A percentile compares a stretch with the other conserved stretches of the same genome.
Evolutionary conservation across 2,329 filamentous ascomycete species (phyloP).

Genomic region (Neopestalotiopsis sp.): DNA sequence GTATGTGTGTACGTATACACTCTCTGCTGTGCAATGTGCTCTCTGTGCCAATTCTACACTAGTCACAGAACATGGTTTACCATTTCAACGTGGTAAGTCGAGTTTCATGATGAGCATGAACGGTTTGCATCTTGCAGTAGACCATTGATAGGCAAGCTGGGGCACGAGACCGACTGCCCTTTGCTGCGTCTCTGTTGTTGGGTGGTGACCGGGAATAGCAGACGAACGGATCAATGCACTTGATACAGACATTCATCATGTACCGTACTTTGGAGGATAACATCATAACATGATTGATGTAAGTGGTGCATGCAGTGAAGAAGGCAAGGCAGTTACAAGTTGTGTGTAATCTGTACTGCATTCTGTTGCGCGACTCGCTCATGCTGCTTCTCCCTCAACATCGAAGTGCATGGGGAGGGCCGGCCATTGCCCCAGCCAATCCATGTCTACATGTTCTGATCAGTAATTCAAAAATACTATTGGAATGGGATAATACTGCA

Average conservation of each 20-base stretch:
- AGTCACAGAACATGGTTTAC: too few species aligned
- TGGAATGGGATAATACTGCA: neutral
- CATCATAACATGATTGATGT: neutral
- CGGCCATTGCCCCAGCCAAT: neutral
- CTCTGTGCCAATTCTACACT: too few species aligned
- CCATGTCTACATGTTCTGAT: neutral
- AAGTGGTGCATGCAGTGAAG: neutral
- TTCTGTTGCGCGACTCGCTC: neutral
- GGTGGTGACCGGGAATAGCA: neutral
- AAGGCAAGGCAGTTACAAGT: too few species aligned
- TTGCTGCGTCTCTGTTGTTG: neutral
- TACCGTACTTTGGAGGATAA: slow-evolving; percentile 1
- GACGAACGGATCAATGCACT: neutral
- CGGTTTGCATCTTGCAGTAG: neutral
- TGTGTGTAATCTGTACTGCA: neutral
- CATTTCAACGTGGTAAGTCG: too few species aligned
- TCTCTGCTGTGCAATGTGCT: neutral
- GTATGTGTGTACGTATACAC: neutral
- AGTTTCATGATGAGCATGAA: too few species aligned
- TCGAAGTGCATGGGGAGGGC: neutral
- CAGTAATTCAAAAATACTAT: slow-evolving; percentile 1
- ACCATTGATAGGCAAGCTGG: neutral
- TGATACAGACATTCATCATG: neutral
- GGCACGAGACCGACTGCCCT: neutral
- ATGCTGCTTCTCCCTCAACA: neutral